These are phyloP conservation scores for Schizophyllum commune DNA, from an alignment of 1,284 basidiomycete genomes.

Conservation along the genomic window DNA sequence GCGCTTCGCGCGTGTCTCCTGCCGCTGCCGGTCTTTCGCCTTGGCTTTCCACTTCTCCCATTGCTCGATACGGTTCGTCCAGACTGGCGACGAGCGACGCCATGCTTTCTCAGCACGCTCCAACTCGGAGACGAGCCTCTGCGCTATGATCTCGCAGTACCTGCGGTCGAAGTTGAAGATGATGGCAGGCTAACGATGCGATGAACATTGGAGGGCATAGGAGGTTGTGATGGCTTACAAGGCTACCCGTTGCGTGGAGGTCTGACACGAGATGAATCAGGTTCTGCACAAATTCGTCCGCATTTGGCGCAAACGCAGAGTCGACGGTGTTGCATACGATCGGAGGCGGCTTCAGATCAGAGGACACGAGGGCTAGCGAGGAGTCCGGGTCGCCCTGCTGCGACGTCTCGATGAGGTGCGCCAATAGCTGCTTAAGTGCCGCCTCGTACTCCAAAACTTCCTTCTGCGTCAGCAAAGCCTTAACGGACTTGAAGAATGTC, in stretches of 20 bases:
- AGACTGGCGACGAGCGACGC: slow-evolving; percentile 38
- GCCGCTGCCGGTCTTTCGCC: slow-evolving; percentile 37
- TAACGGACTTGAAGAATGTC: slow-evolving; percentile 32
- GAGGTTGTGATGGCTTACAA: slow-evolving; percentile 33
- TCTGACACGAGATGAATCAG: slow-evolving; percentile 48
- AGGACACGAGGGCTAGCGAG: slow-evolving; percentile 32
- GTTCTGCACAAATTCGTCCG: slow-evolving; percentile 27
- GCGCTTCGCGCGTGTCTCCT: slow-evolving; percentile 26
- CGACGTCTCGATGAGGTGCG: slow-evolving; percentile 27
- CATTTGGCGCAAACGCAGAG: slow-evolving; percentile 26
- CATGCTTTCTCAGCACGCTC: slow-evolving; percentile 38
- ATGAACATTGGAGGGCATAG: slow-evolving; percentile 3
- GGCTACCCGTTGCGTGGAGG: slow-evolving; percentile 37
- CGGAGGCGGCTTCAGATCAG: slow-evolving; percentile 25
- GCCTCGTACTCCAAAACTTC: slow-evolving; percentile 54
- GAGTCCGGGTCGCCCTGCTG: slow-evolving; percentile 29
- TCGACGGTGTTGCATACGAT: slow-evolving; percentile 21
- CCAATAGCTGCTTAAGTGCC: slow-evolving; percentile 38
- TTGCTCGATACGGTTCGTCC: slow-evolving; percentile 41
- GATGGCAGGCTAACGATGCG: slow-evolving; percentile 44
- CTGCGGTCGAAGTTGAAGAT: slow-evolving; percentile 59
- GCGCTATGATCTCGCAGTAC: slow-evolving; percentile 48
- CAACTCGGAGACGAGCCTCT: slow-evolving; percentile 29
- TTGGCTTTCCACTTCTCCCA: slow-evolving; percentile 43
- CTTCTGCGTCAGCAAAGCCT: slow-evolving; percentile 39